Evolutionary conservation across 805 yeast genomes (phyloP).

Genomic region (Lachancea thermotolerans): DNA sequence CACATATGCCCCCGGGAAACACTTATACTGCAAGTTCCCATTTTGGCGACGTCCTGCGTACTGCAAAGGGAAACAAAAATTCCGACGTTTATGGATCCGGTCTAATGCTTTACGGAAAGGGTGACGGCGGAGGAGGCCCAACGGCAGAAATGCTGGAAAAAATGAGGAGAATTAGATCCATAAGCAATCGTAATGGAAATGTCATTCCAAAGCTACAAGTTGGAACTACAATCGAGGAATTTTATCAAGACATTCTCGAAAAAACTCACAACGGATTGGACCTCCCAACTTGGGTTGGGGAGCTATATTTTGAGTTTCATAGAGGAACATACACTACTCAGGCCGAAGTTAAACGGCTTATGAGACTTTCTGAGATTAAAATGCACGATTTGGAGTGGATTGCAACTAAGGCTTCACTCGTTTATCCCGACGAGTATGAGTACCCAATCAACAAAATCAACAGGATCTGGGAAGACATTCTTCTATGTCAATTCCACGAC

Average conservation of each 20-base stretch:
- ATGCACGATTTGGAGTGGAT: slow-evolving; percentile 81
- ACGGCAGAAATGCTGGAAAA: slow-evolving; percentile 89
- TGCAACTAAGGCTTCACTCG: slow-evolving; percentile 65
- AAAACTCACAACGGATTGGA: slow-evolving; percentile 57
- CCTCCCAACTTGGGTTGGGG: slow-evolving; percentile 89
- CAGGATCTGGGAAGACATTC: slow-evolving; percentile 78
- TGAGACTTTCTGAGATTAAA: slow-evolving; percentile 68
- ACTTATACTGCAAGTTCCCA: slow-evolving; percentile 92
- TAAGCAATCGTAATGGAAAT: slow-evolving; percentile 70
- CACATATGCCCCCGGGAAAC: slow-evolving; percentile 97
- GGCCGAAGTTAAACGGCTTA: slow-evolving; percentile 73
- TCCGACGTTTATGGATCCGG: slow-evolving; percentile 75
- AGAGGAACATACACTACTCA: slow-evolving; percentile 97
- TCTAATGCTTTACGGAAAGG: slow-evolving; percentile 78
- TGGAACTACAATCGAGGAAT: slow-evolving; percentile 69
- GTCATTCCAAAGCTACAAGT: slow-evolving; percentile 71
- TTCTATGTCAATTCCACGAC: slow-evolving; percentile 92
- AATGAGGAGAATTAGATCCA: slow-evolving; percentile 83
- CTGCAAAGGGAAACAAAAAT: slow-evolving; percentile 76
- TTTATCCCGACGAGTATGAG: slow-evolving; percentile 41
- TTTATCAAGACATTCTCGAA: slow-evolving; percentile 58
- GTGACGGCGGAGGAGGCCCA: slow-evolving; percentile 99
- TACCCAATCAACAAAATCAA: slow-evolving; percentile 70
- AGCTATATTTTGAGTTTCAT: slow-evolving; percentile 88
- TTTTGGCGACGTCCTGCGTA: slow-evolving; percentile 85